Base-by-base conservation (phyloP, 345 rosid species). In the Tarenaya hassleriana region DNA sequence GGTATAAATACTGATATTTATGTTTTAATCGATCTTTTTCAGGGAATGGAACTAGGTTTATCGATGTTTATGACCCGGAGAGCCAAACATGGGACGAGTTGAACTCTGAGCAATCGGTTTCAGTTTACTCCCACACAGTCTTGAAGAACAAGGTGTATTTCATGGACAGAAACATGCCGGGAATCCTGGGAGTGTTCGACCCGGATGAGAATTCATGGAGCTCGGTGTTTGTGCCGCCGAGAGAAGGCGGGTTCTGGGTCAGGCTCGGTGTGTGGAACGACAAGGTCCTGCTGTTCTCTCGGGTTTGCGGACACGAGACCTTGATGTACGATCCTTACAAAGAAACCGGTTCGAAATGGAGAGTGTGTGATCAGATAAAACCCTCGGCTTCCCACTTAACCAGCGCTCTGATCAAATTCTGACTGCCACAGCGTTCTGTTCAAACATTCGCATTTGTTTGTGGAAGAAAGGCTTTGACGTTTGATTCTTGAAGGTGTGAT, bases 91-190 rank as follows among this genome's bases (percentile, higher is more conserved):
- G 98, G 98, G 8, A 72, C 24, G 74, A 87, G 69, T 73, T 73
- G 77, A 76, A 75, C 80, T 77, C 43, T 79, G 98, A 16, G 33
- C 41, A 60, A 43, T 70, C 89, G 39, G 82, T 82, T 34, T 84
- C 82, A 82, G 96, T 82, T 9, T 86, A 95, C 17, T 80, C 98
- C 13, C 86, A 87, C 63, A 84, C 92, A 17, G 81, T 76, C 48
- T 62, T 82, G 55, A 83, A 63, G 41, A 71, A 72, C 55, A 84
- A 81, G 69, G 87, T 87, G 63, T 84, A 70, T 69, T 84, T 85
- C 32, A 76, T 82, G 82, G 95, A 87, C 67, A 84, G 98, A 94
- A 87, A 77, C 52, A 80, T 77, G 68, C 89, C 84, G 43, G 55
- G 96, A 62, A 77, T 69, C 56, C 58, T 91, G 19, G 66, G 87